Base-by-base conservation (phyloP, 2,329 filamentous ascomycete species). In the Coniochaeta ligniaria region DNA sequence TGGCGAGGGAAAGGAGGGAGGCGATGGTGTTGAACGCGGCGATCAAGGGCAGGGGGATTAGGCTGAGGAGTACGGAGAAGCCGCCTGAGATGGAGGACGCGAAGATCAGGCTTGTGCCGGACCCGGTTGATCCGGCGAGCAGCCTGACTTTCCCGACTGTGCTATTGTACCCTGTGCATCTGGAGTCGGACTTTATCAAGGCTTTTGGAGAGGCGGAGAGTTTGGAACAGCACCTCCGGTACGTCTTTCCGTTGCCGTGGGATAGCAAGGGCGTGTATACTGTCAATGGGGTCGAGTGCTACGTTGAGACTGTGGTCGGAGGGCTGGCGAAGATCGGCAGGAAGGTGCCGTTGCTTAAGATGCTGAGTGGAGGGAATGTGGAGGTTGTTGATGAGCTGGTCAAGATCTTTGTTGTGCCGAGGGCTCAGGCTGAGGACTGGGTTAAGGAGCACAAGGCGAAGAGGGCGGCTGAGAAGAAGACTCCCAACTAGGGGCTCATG, bases 81-180 rank as follows among this genome's bases (percentile, higher is more conserved):
- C 86, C 90, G 38, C 93, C 93, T 0, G 91, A 97, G 69, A 88
- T 96, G 81, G 92, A 96, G 74, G 94, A 96, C 72, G 91, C 92
- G 1, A 76, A 73, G 8, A 80, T 97, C 54, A 76, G 79, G 60
- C 83, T 98, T 6, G 81, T 83, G 11, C 88, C 87, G 2, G 87
- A 96, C 68, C 83, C 89, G 20, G 78, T 90, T 28, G 90, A 95
- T 65, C 85, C 91, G 6, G 81, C 81, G 26, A 92, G 89, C 65
- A 80, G 81, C 0, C 80, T 99, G 1, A 80, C 80, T 3, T 91
- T 97, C 69, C 95, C 95, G 0, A 82, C 89, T 0, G 81, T 98
- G 63, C 76, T 99, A 60, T 79, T 99, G 60, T 99, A 99, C 73
- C 94, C 95, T 6, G 78, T 88, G 64, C 82, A 91, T 63, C 80